Evolutionary conservation across 371 early-diverging fungal genomes (phyloP).

Genomic region (Sanchytrium tribonematis): DNA sequence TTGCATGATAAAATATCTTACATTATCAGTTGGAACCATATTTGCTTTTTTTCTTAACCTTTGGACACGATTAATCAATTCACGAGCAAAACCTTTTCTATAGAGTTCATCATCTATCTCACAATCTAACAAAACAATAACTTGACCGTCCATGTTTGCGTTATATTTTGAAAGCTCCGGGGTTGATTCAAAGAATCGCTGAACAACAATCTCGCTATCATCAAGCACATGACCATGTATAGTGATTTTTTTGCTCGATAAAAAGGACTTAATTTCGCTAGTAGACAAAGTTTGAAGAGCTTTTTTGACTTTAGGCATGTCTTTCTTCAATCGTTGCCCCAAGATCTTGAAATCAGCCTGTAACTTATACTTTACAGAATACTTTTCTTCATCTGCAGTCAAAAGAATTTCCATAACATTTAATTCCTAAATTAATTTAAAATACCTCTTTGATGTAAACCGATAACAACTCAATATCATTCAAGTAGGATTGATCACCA

Average conservation of each 20-base stretch:
- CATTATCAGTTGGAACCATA: not conserved
- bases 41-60: slow-evolving; percentile 74
- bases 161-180: slow-evolving; percentile 20
- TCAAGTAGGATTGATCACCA: slow-evolving; percentile 50
- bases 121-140: slow-evolving; percentile 66
- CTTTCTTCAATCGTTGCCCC: slow-evolving; percentile 66
- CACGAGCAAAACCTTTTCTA: slow-evolving; percentile 81
- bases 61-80: slow-evolving; percentile 93
- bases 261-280: slow-evolving; percentile 51
- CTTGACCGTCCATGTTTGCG: slow-evolving; percentile 48
- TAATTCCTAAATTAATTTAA: slow-evolving; percentile 29
- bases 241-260: slow-evolving; percentile 28
- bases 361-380: slow-evolving; percentile 66
- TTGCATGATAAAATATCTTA: not conserved
- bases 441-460: slow-evolving; percentile 47
- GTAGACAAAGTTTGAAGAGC: slow-evolving; percentile 46
- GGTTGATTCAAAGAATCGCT: slow-evolving; percentile 29
- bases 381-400: slow-evolving; percentile 62
- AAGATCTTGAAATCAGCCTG: slow-evolving; percentile 67
- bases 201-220: slow-evolving; percentile 50
- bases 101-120: slow-evolving; percentile 47
- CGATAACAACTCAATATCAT: slow-evolving; percentile 52
- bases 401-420: slow-evolving; percentile 58
- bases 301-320: slow-evolving; percentile 55
- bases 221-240: slow-evolving; percentile 39